Percentiles rank a stretch among this genome's conserved stretches.
phyloP scores from a whole-genome alignment of 2,329 filamentous ascomycete species.

The Aspergillus quadrilineatus region DNA sequence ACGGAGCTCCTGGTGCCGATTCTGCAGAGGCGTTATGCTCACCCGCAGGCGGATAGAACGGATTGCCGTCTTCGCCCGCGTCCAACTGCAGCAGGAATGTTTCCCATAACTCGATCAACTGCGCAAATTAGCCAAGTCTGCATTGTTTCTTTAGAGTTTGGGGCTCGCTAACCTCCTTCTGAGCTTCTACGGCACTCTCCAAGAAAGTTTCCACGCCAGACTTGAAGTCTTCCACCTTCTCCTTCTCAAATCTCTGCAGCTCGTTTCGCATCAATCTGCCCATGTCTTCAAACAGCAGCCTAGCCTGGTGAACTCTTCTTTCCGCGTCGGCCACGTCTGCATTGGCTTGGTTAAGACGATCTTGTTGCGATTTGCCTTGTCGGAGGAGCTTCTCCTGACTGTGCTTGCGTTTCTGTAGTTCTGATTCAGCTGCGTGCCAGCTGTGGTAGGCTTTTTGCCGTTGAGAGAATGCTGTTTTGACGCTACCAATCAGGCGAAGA shows the following conservation, averaged over 20 bases:
- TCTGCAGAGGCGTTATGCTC: constrained; percentile 21
- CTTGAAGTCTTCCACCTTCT: constrained; percentile 99
- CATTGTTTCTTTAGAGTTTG: neutral
- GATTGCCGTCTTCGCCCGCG: constrained; percentile 76
- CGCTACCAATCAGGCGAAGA: constrained; percentile 89
- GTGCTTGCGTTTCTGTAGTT: constrained; percentile 83
- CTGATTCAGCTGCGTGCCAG: constrained; percentile 88
- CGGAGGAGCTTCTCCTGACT: constrained; percentile 92
- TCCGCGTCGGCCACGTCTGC: constrained; percentile 95
- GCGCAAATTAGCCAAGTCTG: constrained; percentile 28
- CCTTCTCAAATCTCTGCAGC: constrained; percentile 88
- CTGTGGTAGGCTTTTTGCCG: constrained; percentile 93
- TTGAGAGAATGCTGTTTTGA: constrained; percentile 89
- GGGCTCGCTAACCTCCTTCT: constrained; percentile 77
- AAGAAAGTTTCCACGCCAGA: constrained; percentile 96
- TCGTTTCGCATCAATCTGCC: constrained; percentile 87
- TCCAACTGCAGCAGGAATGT: constrained; percentile 96
- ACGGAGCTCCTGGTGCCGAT: constrained; percentile 16
- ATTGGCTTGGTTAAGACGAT: constrained; percentile 85
- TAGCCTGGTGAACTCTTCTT: constrained; percentile 84
- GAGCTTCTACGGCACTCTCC: constrained; percentile 93
- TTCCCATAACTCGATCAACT: constrained; percentile 90
- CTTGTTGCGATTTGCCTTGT: constrained; percentile 93
- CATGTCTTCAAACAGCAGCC: constrained; percentile 95
- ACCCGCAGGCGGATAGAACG: constrained; percentile 42